Conservation (phyloP, 2,329 filamentous ascomycete species). For the Aspergillus alliaceus region DNA sequence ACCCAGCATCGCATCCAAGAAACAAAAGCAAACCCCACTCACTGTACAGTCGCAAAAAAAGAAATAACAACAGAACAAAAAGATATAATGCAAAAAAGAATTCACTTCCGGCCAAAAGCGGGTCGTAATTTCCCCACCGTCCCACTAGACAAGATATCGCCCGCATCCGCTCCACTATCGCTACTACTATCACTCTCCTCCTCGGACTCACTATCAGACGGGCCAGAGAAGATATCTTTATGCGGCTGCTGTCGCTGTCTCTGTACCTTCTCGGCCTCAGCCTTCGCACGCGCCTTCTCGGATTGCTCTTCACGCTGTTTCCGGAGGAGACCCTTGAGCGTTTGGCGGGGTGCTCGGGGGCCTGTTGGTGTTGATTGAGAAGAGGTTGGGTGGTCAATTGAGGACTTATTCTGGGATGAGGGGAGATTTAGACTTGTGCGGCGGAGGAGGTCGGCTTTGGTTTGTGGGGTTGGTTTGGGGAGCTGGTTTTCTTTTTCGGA, state of each 20-base stretch:
- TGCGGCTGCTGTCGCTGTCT: neutral
- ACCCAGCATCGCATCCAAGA: neutral
- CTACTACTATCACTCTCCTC: constrained; percentile 16
- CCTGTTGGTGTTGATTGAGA: neutral
- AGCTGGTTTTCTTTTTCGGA: neutral
- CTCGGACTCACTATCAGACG: constrained; percentile 19
- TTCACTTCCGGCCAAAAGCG: neutral
- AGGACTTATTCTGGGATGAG: neutral
- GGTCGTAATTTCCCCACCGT: constrained; percentile 14
- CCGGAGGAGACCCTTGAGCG: neutral
- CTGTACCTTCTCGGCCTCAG: neutral
- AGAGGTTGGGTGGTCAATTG: neutral
- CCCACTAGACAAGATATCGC: constrained; percentile 26
- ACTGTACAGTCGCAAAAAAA: neutral
- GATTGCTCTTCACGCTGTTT: constrained; percentile 3
- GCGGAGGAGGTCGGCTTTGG: neutral
- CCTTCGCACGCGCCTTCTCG: neutral
- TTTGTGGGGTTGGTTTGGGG: neutral
- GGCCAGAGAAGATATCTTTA: constrained; percentile 8
- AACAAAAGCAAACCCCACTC: neutral
- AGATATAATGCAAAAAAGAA: neutral
- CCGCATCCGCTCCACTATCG: constrained; percentile 14
- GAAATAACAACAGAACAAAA: neutral
- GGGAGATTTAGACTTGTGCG: neutral
- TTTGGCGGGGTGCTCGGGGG: neutral